Conservation (phyloP, 441 rosid genomes). For the Eugenia klotzschiana region DNA sequence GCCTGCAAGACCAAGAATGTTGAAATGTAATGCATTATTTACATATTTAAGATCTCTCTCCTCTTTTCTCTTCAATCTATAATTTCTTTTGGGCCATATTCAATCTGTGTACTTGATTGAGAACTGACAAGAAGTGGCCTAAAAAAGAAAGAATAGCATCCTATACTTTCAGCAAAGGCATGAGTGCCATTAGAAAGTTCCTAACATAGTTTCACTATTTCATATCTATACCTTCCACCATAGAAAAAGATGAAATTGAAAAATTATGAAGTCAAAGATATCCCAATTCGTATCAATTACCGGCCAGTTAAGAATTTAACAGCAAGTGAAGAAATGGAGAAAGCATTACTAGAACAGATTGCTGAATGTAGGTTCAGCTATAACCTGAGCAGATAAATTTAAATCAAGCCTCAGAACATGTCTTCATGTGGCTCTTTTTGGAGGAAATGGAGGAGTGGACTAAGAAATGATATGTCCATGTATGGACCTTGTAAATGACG, state of each 20-base stretch:
- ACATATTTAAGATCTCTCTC: neutral
- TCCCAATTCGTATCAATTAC: neutral
- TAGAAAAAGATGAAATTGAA: neutral
- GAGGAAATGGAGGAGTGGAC: neutral
- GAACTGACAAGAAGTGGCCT: neutral
- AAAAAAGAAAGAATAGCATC: neutral
- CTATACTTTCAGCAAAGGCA: neutral
- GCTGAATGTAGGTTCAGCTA: neutral
- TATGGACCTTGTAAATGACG: neutral
- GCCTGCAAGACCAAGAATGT: slow-evolving; percentile 22
- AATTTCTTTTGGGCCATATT: neutral
- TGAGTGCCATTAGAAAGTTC: neutral
- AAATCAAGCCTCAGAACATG: neutral
- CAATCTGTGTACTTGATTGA: neutral
- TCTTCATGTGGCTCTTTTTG: neutral
- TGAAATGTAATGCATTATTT: neutral
- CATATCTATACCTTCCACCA: neutral
- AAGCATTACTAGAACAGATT: neutral
- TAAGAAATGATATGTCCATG: neutral
- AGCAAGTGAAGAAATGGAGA: neutral
- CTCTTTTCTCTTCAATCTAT: neutral
- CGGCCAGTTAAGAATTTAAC: neutral
- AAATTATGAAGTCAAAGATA: neutral
- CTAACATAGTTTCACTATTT: neutral
- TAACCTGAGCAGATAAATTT: neutral